Evolutionary conservation across 495 filamentous ascomycete species (phyloP), one percentile per base, ranked within the genome.

Genomic region (Oidiodendron maius): DNA sequence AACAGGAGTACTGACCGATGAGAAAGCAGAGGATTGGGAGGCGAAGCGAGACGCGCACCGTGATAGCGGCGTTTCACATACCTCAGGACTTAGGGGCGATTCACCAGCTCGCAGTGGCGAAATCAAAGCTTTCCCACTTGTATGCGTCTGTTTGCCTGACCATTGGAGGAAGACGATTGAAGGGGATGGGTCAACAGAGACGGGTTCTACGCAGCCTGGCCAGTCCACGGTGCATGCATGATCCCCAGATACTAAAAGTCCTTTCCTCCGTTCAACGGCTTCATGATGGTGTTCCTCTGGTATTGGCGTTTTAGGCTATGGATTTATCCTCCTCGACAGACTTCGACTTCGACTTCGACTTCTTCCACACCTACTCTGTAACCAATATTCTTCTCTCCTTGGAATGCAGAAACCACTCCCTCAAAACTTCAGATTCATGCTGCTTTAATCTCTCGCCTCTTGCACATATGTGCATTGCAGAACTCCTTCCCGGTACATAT

Each of bases 101-200:
- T 87, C 85, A 16, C 83, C 86, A 21, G 72, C 81, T 18, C 75
- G 75, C 1, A 81, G 74, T 41, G 89, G 87, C 48, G 91, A 97
- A 61, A 90, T 97, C 69, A 97, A 97, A 65, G 94, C 94, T 25
- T 99, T 99, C 74, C 91, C 91, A 50, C 75, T 99, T 50, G 94
- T 99, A 18, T 99, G 94, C 64, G 90, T 99, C 24, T 99, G 94
- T 66, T 72, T 96, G 11, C 94, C 94, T 15, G 88, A 96, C 60
- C 89, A 96, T 64, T 99, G 94, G 94, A 82, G 84, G 61, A 93
- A 91, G 69, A 97, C 95, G 15, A 91, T 97, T 58, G 91, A 99
- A 48, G 91, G 87, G 45, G 89, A 95, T 52, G 74, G 75, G 20
- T 77, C 75, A 20, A 78, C 75, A 22, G 75, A 78, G 48, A 75